Conservation (phyloP, 2,329 filamentous ascomycete genomes). For the Thielaviopsis cerberus region DNA sequence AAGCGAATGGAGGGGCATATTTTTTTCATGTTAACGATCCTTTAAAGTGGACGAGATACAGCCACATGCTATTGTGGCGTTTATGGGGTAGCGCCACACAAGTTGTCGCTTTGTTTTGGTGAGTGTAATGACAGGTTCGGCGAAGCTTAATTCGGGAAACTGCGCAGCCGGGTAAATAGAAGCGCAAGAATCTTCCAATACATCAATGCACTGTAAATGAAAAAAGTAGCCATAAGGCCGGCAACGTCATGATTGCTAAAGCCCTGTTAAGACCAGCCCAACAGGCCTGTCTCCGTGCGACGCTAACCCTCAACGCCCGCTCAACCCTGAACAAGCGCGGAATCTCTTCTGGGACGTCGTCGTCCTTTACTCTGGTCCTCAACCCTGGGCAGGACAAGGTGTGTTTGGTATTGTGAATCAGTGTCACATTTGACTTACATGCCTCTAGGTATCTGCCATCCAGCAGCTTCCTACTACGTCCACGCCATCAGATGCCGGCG, state of each 20-base stretch:
- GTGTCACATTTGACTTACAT: neutral
- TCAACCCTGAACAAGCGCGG: neutral
- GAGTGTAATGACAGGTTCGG: no score
- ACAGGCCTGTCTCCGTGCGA: neutral
- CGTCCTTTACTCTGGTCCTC: neutral
- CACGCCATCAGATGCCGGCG: constrained; percentile 10
- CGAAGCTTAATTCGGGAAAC: no score
- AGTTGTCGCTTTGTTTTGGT: neutral
- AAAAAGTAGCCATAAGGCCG: no score
- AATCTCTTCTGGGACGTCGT: neutral
- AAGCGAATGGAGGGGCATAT: neutral
- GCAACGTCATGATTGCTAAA: neutral
- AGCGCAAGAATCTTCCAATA: no score
- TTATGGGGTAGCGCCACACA: neutral
- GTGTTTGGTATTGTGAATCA: neutral
- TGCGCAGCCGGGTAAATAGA: no score
- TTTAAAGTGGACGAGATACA: neutral
- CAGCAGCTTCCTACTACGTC: neutral
- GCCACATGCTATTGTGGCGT: constrained; percentile 2
- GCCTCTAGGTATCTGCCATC: neutral
- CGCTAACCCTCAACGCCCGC: no score
- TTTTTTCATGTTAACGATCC: no score
- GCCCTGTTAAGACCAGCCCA: neutral
- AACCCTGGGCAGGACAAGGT: neutral
- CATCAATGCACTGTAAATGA: no score